Base-by-base conservation (phyloP, 2,329 filamentous ascomycete species). In the Aaosphaeria arxii region DNA sequence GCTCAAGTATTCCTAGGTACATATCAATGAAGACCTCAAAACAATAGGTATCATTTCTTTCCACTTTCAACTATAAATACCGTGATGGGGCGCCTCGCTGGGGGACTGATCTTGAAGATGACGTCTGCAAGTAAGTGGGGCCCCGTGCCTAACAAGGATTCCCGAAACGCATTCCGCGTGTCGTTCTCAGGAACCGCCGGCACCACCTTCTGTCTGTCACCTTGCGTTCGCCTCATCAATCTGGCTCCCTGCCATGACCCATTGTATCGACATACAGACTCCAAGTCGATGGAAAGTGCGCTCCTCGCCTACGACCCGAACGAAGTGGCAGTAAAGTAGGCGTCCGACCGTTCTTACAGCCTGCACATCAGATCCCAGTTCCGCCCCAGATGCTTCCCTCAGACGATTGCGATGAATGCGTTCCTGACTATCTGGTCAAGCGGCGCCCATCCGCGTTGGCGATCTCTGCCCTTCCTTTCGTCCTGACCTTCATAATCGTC, bases 401-500 rank as follows among this genome's bases (percentile, higher is more conserved):
- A 38, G 66, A 70, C 57, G 74, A 76, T 51, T 87, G 83, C 75
- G 77, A 77, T 66, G 77, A 79, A 61, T 82, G 83, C 70, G 73
- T 75, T 50, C 86, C 84, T 61, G 73, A 75, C 51, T 75, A 74
- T 58, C 11, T 9, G 9, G 62, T 70, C 35, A 61, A 64, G 46
- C 69, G 68, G 40, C 72, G 77, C 31, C 61, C 78, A 33, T 72
- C 78, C 40, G 73, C 77, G 31, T 66, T 83, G 35, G 57, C 85
- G 43, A 78, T 88, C 49, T 82, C 89, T 28, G 77, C 81, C 7
- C 67, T 81, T 4, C 88, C 89, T 0, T 89, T 94, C 67, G 66
- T 88, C 49, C 67, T 83, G 49, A 88, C 88, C 35, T 92, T 92
- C 69, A 55, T 82, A 53, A 62, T 80, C 44, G 81, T 88, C 55